A percentile compares a stretch with the other conserved stretches of the same genome.
These are phyloP conservation scores for Fusarium sp. DNA, from an alignment of 2,329 filamentous ascomycete genomes.

Conservation along the genomic window DNA sequence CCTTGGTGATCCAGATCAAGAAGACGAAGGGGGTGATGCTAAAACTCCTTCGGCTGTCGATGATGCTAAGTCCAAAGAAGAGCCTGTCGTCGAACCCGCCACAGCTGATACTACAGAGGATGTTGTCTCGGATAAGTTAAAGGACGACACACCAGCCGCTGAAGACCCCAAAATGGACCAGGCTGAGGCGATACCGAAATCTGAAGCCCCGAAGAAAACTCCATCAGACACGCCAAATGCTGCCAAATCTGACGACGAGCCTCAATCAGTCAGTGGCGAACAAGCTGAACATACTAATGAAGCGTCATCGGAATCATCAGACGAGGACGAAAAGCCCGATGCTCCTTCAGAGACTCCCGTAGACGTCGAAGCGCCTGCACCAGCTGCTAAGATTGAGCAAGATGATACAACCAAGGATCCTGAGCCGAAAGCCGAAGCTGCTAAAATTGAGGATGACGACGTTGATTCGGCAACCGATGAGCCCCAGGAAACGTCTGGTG, in stretches of 20 bases:
- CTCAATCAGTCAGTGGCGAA: neutral
- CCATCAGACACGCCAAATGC: conserved; percentile 2
- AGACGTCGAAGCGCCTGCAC: conserved; percentile 7
- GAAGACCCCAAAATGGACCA: conserved; percentile 6
- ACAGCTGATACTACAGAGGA: conserved; percentile 1
- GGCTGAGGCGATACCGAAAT: conserved; percentile 4
- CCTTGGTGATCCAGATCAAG: neutral
- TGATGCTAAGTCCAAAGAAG: conserved; percentile 1
- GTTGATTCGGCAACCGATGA: conserved; percentile 1
- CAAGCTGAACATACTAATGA: conserved; percentile 8
- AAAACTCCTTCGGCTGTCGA: conserved; percentile 4
- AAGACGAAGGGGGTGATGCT: conserved; percentile 3
- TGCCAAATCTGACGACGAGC: neutral
- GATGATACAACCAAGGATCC: conserved; percentile 1
- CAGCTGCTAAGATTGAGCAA: conserved; percentile 8
- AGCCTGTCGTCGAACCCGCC: neutral
- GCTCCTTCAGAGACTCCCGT: conserved; percentile 6
- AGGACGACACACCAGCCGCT: neutral
- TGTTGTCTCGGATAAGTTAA: conserved; percentile 3
- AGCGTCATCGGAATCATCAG: conserved; percentile 5
- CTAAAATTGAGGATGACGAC: conserved; percentile 6
- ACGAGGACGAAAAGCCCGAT: conserved; percentile 11
- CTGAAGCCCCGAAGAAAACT: conserved; percentile 7
- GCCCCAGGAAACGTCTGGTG: neutral
- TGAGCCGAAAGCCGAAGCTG: conserved; percentile 8